Evolutionary conservation across 148 eudicot species (phyloP).

Genomic region (Rhododendron griersonianum): DNA sequence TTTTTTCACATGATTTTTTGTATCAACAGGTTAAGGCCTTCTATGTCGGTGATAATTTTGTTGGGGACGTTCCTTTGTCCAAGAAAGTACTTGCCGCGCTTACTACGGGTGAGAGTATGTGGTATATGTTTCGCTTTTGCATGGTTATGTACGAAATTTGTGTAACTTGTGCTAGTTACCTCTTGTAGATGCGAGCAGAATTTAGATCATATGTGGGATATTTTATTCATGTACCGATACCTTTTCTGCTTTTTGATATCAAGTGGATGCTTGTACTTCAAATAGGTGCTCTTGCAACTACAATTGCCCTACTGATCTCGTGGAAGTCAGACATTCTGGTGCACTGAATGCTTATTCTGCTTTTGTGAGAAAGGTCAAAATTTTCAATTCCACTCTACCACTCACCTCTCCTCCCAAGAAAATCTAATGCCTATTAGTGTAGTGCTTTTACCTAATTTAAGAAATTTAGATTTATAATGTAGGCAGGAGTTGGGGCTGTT

Average conservation of each 20-base stretch:
- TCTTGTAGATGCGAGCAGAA: neutral
- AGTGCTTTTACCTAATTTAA: neutral
- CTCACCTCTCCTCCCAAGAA: slow-evolving; percentile 4
- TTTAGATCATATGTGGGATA: neutral
- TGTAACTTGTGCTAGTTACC: neutral
- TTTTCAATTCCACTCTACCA: neutral
- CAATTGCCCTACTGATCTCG: slow-evolving; percentile 93
- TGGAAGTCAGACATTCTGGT: slow-evolving; percentile 92
- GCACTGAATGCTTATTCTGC: slow-evolving; percentile 93
- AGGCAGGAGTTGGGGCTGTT: slow-evolving; percentile 88
- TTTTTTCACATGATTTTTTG: slow-evolving; percentile 4
- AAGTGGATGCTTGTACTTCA: neutral
- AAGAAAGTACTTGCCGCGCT: slow-evolving; percentile 94
- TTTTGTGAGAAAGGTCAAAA: slow-evolving; percentile 64
- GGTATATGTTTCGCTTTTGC: neutral
- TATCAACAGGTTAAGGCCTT: slow-evolving; percentile 62
- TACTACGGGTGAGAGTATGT: slow-evolving; percentile 67
- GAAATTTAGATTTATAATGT: slow-evolving; percentile 14
- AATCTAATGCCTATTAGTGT: neutral
- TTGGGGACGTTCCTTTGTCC: slow-evolving; percentile 86
- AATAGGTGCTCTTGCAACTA: slow-evolving; percentile 78
- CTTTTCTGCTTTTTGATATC: slow-evolving; percentile 4
- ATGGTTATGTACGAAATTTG: neutral
- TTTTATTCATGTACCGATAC: neutral
- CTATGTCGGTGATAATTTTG: slow-evolving; percentile 82